phyloP scores from a whole-genome alignment of 2,329 filamentous ascomycete species.

The Cladosporium sp. region DNA sequence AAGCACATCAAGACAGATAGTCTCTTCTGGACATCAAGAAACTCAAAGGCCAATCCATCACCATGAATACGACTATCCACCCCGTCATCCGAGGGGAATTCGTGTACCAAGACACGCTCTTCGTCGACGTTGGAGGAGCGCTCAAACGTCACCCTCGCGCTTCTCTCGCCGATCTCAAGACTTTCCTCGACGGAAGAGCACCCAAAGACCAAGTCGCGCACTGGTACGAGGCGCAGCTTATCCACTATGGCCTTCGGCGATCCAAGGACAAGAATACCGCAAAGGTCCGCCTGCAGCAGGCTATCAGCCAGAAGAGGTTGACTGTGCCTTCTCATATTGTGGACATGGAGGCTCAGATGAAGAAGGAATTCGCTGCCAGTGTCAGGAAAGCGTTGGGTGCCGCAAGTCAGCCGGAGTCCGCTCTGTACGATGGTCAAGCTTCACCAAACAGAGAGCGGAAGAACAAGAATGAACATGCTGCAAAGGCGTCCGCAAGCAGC shows the following conservation, averaged over 20 bases:
- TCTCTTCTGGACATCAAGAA: too few species aligned
- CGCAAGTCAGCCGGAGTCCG: not conserved
- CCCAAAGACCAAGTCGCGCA: slow-evolving; percentile 49
- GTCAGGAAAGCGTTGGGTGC: slow-evolving; percentile 42
- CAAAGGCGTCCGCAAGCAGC: slow-evolving; percentile 3
- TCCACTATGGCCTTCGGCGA: slow-evolving; percentile 54
- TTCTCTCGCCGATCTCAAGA: slow-evolving; percentile 20
- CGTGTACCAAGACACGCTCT: slow-evolving; percentile 24
- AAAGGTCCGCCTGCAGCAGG: slow-evolving; percentile 53
- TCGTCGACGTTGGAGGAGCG: slow-evolving; percentile 25
- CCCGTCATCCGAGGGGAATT: slow-evolving; percentile 25
- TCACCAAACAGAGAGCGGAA: slow-evolving; percentile 18
- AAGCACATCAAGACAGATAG: too few species aligned
- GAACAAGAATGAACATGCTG: slow-evolving; percentile 16
- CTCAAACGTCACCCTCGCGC: slow-evolving; percentile 26
- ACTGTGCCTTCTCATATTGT: slow-evolving; percentile 44
- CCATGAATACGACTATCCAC: slow-evolving; percentile 14
- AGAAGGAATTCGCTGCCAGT: slow-evolving; percentile 51
- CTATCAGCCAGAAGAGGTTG: slow-evolving; percentile 45
- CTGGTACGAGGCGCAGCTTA: slow-evolving; percentile 57
- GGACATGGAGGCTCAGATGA: slow-evolving; percentile 49
- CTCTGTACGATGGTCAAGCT: not conserved
- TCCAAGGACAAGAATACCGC: slow-evolving; percentile 55
- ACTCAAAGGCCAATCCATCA: not conserved
- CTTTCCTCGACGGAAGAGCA: slow-evolving; percentile 19